phyloP scores from a whole-genome alignment of 169 alveolate genomes.

The Ichthyophthirius multifiliis region DNA sequence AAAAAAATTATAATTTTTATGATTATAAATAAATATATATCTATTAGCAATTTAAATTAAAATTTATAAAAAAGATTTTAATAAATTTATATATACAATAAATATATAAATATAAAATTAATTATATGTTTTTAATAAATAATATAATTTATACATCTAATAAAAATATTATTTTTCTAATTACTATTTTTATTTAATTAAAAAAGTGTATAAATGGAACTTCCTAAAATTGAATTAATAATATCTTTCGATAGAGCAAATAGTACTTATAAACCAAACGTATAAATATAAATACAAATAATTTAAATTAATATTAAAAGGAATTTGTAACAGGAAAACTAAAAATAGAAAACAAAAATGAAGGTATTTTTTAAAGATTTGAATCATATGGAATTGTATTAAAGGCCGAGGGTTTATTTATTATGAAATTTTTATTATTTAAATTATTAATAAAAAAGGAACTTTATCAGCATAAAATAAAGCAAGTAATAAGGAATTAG shows the following conservation, averaged over 20 bases:
- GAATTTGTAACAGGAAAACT: constrained; percentile 11
- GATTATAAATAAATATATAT: too few relatives aligned
- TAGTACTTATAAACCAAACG: constrained; percentile 25
- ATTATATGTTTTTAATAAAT: too few relatives aligned
- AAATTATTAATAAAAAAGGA: not conserved
- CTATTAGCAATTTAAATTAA: too few relatives aligned
- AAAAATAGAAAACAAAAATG: not conserved
- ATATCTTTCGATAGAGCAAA: constrained; percentile 36
- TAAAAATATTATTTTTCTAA: too few relatives aligned
- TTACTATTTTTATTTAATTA: too few relatives aligned
- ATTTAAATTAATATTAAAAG: constrained; percentile 17
- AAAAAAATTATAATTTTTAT: too few relatives aligned
- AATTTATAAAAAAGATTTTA: too few relatives aligned
- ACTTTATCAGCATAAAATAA: constrained; percentile 5
- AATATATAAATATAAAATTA: too few relatives aligned
- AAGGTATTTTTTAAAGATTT: not conserved
- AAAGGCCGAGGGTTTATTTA: not conserved
- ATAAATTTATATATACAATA: too few relatives aligned
- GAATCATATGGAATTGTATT: not conserved
- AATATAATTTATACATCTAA: too few relatives aligned
- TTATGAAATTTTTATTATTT: not conserved
- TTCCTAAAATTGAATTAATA: not conserved
- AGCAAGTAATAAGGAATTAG: constrained; percentile 30
- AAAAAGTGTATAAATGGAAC: too few relatives aligned
- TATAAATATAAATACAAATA: not conserved